Percentiles rank a stretch among this genome's conserved stretches.
Evolutionary conservation across 2,329 filamentous ascomycete genomes (phyloP).

Genomic region (Hypocreales sp.): DNA sequence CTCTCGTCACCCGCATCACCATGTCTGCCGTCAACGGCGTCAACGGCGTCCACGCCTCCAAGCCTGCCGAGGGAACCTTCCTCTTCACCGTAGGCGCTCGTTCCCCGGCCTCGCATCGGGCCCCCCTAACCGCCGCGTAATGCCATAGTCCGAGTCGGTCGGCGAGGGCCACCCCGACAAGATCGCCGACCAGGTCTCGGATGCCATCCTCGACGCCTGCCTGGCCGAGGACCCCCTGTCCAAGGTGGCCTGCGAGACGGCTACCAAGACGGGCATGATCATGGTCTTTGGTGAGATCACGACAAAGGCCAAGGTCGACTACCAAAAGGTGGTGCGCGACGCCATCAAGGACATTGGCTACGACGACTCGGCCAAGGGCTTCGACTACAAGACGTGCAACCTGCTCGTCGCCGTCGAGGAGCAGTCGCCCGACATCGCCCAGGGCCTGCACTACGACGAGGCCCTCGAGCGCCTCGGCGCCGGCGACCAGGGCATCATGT

Average conservation of each 20-base stretch:
- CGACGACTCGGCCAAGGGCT: constrained; percentile 92
- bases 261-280: constrained; percentile 99
- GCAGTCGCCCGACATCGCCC: constrained; percentile 96
- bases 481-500: constrained; percentile 99
- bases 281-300: constrained; percentile 99
- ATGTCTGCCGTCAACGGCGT: constrained; percentile 41
- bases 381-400: constrained; percentile 99
- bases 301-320: constrained; percentile 89
- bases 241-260: constrained; percentile 98
- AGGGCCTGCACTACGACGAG: constrained; percentile 97
- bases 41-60: constrained; percentile 19
- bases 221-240: constrained; percentile 86
- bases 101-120: not conserved
- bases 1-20: constrained; percentile 17
- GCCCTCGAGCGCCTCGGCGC: constrained; percentile 95
- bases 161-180: constrained; percentile 90
- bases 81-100: constrained; percentile 54
- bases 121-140: constrained; percentile 9
- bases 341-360: constrained; percentile 98
- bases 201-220: constrained; percentile 97
- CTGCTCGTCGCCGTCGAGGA: constrained; percentile 97
- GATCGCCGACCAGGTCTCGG: constrained; percentile 96
- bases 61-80: constrained; percentile 45
- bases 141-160: constrained; percentile 60
- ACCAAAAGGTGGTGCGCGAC: constrained; percentile 91